A percentile compares a stretch with the other conserved stretches of the same genome.
phyloP scores from a whole-genome alignment of 2,329 filamentous ascomycete genomes.

The Claviceps paspali region DNA sequence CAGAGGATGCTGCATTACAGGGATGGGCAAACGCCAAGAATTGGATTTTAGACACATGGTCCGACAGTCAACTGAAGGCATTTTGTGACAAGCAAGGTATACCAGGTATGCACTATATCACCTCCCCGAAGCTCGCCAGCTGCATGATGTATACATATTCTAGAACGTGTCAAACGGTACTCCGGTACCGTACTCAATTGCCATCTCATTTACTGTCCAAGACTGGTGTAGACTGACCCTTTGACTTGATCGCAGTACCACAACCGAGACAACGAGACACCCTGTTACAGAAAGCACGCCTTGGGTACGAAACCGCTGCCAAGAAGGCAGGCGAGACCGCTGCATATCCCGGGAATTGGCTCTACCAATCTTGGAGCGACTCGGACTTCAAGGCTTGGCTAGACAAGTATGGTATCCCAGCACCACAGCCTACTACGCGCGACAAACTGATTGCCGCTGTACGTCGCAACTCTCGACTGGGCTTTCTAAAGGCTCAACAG shows the following conservation, averaged over 20 bases:
- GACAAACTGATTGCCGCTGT: slow-evolving; percentile 81
- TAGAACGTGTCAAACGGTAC: too few relatives aligned
- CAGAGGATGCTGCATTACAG: slow-evolving; percentile 58
- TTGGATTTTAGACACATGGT: slow-evolving; percentile 94
- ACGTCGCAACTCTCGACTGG: slow-evolving; percentile 77
- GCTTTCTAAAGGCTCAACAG: slow-evolving; percentile 52
- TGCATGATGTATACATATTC: too few relatives aligned
- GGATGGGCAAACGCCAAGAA: slow-evolving; percentile 61
- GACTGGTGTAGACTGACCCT: too few relatives aligned
- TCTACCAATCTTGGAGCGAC: slow-evolving; percentile 81
- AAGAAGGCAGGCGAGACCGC: slow-evolving; percentile 60
- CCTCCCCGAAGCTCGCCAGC: too few relatives aligned
- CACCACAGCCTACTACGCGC: slow-evolving; percentile 67
- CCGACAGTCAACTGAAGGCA: slow-evolving; percentile 81
- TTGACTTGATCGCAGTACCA: slow-evolving; percentile 37
- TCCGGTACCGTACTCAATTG: too few relatives aligned
- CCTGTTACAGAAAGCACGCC: slow-evolving; percentile 60
- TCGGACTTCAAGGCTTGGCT: slow-evolving; percentile 92
- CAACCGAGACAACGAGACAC: slow-evolving; percentile 77
- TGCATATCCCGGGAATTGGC: slow-evolving; percentile 87
- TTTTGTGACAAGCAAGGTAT: slow-evolving; percentile 84
- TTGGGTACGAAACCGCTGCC: slow-evolving; percentile 66
- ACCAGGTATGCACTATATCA: slow-evolving; percentile 48
- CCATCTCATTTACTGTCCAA: too few relatives aligned
- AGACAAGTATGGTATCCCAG: slow-evolving; percentile 72